Conservation (phyloP, 768 basidiomycete species). For the Tricholoma sp. region DNA sequence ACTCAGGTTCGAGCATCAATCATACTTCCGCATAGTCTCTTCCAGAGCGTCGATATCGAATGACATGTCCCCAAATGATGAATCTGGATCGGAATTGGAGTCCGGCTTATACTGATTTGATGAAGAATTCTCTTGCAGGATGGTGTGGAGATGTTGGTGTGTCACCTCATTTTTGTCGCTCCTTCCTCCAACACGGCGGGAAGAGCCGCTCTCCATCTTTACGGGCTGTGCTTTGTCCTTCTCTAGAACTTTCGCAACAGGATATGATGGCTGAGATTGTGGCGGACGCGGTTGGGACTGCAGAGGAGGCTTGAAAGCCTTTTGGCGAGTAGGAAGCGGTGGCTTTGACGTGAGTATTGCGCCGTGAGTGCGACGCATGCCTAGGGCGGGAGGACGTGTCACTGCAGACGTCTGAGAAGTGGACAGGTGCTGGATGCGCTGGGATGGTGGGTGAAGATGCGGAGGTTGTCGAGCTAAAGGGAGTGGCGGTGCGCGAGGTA, state of each 20-base stretch:
- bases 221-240: background rate
- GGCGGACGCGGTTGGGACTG: constrained; percentile 14
- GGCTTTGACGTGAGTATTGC: constrained; percentile 9
- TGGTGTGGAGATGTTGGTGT: background rate
- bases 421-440: constrained; percentile 10
- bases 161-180: background rate
- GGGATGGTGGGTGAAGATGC: constrained; percentile 1
- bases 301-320: constrained; percentile 34
- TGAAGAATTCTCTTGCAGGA: background rate
- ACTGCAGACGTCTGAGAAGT: constrained; percentile 10
- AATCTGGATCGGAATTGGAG: constrained; percentile 11
- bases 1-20: constrained; percentile 8
- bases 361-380: constrained; percentile 34
- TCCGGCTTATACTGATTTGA: constrained; percentile 4
- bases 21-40: constrained; percentile 22
- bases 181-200: background rate
- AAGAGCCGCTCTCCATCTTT: background rate
- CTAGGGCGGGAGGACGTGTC: constrained; percentile 27
- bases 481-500: constrained; percentile 1
- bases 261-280: background rate
- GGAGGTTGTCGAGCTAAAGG: constrained; percentile 1
- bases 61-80: constrained; percentile 22
- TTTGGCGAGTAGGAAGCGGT: constrained; percentile 25
- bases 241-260: background rate
- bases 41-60: constrained; percentile 23